Conservation (phyloP, 1,284 basidiomycete genomes). For the Tausonia pullulans region DNA sequence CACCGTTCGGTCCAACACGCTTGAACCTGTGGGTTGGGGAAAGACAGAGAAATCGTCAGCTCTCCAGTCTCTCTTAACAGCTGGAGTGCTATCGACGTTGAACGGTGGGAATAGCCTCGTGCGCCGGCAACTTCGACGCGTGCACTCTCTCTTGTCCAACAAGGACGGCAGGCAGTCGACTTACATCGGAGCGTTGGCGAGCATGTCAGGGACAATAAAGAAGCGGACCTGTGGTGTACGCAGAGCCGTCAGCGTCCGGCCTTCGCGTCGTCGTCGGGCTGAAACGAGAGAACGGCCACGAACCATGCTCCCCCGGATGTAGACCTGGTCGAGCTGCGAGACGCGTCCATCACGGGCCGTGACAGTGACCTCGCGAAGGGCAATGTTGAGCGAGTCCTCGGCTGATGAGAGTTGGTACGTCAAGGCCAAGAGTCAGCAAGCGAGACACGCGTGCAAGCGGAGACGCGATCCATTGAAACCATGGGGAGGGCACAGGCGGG, state of each 20-base stretch:
- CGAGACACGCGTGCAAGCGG: background rate
- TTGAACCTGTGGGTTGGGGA: slow-evolving; percentile 68
- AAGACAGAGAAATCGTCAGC: background rate
- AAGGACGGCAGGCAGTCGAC: slow-evolving; percentile 29
- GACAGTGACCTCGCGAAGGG: slow-evolving; percentile 91
- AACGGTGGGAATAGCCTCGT: background rate
- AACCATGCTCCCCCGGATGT: slow-evolving; percentile 90
- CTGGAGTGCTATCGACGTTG: background rate
- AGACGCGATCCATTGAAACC: no score
- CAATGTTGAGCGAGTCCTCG: slow-evolving; percentile 97
- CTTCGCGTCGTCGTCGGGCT: background rate
- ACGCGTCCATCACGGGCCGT: slow-evolving; percentile 96
- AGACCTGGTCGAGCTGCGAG: slow-evolving; percentile 98
- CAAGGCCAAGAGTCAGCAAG: background rate
- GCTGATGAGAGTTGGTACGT: slow-evolving; percentile 43
- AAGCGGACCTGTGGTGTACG: slow-evolving; percentile 51
- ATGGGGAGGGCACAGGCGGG: background rate
- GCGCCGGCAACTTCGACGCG: background rate
- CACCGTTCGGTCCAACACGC: slow-evolving; percentile 82
- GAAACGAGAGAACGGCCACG: background rate
- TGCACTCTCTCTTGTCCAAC: slow-evolving; percentile 17
- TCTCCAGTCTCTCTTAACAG: background rate
- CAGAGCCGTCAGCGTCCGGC: background rate
- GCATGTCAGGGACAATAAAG: slow-evolving; percentile 98
- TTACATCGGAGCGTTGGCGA: slow-evolving; percentile 98